phyloP scores from a whole-genome alignment of 2,329 filamentous ascomycete species.

The Herpotrichia juniperi region DNA sequence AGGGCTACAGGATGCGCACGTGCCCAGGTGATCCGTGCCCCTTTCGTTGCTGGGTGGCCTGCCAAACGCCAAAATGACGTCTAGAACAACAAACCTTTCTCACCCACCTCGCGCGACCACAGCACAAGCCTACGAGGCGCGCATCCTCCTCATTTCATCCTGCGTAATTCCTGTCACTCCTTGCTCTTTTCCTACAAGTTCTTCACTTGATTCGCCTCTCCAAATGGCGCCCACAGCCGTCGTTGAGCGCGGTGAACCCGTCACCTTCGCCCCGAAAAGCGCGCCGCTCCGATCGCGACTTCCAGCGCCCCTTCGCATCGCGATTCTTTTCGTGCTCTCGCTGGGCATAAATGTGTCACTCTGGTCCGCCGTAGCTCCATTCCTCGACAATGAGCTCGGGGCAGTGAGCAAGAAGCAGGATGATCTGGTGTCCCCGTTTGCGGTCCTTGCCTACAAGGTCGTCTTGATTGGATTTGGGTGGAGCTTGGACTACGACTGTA shows the following conservation, averaged over 20 bases:
- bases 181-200: constrained; percentile 1
- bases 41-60: neutral
- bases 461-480: constrained; percentile 75
- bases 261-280: constrained; percentile 27
- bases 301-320: constrained; percentile 46
- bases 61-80: constrained; percentile 3
- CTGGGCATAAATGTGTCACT: constrained; percentile 68
- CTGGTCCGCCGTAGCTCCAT: constrained; percentile 66
- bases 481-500: constrained; percentile 75
- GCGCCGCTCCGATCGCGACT: constrained; percentile 37
- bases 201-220: constrained; percentile 3
- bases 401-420: constrained; percentile 69
- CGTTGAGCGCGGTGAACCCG: constrained; percentile 34
- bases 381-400: constrained; percentile 70
- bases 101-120: neutral
- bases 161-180: constrained; percentile 5
- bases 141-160: constrained; percentile 14
- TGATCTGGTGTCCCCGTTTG: constrained; percentile 63
- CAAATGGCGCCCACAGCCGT: constrained; percentile 31
- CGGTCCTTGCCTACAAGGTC: constrained; percentile 62
- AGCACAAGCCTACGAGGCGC: constrained; percentile 21
- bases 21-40: neutral
- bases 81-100: constrained; percentile 2
- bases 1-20: neutral
- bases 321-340: constrained; percentile 57